Percentiles rank a stretch among this genome's conserved stretches.
Evolutionary conservation across 164 flowering plant genomes (phyloP).

Genomic region (Umbilicus rupestris): DNA sequence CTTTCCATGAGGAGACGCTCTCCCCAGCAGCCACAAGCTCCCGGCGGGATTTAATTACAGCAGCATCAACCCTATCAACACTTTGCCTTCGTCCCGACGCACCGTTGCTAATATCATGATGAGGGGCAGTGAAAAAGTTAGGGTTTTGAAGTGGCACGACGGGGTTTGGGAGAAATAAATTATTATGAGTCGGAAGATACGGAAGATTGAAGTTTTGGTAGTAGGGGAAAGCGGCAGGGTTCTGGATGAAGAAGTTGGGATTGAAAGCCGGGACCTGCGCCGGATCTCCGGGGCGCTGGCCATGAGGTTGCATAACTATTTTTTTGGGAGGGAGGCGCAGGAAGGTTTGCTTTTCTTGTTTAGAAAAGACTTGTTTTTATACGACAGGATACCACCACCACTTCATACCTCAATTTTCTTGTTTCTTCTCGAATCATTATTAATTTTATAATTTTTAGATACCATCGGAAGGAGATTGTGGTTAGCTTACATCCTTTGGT

Average conservation of each 20-base stretch:
- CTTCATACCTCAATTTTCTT: not conserved
- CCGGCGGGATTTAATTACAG: constrained; percentile 32
- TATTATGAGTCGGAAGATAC: not conserved
- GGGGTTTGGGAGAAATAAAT: constrained; percentile 8
- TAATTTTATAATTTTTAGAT: too few relatives aligned
- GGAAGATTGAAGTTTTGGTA: constrained; percentile 10
- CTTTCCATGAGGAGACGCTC: constrained; percentile 51
- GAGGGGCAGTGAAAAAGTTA: not conserved
- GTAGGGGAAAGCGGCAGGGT: not conserved
- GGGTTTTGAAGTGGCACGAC: constrained; percentile 6
- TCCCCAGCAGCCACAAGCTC: constrained; percentile 41
- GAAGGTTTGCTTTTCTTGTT: not conserved
- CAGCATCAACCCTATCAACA: constrained; percentile 33
- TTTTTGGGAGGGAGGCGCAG: too few relatives aligned
- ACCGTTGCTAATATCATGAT: not conserved
- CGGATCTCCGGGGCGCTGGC: not conserved
- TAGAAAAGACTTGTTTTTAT: not conserved
- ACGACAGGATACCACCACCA: not conserved
- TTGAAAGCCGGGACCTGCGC: not conserved
- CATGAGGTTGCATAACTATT: not conserved
- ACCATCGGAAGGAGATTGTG: too few relatives aligned
- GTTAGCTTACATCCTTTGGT: too few relatives aligned
- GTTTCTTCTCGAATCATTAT: too few relatives aligned
- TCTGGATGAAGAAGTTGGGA: not conserved
- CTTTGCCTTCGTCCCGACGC: constrained; percentile 12